Percentiles rank a stretch among this genome's conserved stretches.
phyloP scores from a whole-genome alignment of 177 flowering plant species.

The Vitis hybrid region DNA sequence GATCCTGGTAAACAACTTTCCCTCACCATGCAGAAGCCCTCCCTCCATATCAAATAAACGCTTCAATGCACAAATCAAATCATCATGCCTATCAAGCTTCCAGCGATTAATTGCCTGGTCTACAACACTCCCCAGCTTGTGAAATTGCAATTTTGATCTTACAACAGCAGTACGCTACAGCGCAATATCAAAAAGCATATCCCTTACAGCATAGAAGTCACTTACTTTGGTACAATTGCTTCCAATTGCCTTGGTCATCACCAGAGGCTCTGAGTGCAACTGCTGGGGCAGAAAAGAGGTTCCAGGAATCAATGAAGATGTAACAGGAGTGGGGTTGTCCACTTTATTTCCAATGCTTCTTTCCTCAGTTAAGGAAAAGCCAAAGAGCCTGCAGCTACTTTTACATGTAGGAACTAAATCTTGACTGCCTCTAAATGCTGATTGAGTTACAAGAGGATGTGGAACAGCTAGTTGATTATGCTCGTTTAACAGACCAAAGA shows the following conservation, averaged over 20 bases:
- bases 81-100: constrained; percentile 28
- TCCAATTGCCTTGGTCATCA: constrained; percentile 30
- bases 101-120: constrained; percentile 28
- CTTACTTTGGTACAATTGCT: constrained; percentile 52
- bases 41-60: constrained; percentile 26
- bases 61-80: constrained; percentile 27
- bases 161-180: constrained; percentile 19
- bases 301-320: constrained; percentile 29
- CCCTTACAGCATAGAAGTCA: constrained; percentile 26
- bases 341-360: constrained; percentile 22
- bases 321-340: constrained; percentile 10
- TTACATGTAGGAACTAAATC: constrained; percentile 32
- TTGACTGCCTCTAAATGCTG: constrained; percentile 22
- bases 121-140: constrained; percentile 24
- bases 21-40: constrained; percentile 21
- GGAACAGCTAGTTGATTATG: constrained; percentile 18
- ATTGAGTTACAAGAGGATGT: constrained; percentile 17
- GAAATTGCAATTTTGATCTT: constrained; percentile 19
- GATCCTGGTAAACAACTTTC: constrained; percentile 26
- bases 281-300: constrained; percentile 28
- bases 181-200: constrained; percentile 30
- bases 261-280: constrained; percentile 30
- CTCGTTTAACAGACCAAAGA: constrained; percentile 23
- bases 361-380: constrained; percentile 68
- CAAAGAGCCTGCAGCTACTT: constrained; percentile 78